These are phyloP conservation scores for Leccinum ochraceum DNA, from an alignment of 768 basidiomycete genomes.

Conservation along the genomic window DNA sequence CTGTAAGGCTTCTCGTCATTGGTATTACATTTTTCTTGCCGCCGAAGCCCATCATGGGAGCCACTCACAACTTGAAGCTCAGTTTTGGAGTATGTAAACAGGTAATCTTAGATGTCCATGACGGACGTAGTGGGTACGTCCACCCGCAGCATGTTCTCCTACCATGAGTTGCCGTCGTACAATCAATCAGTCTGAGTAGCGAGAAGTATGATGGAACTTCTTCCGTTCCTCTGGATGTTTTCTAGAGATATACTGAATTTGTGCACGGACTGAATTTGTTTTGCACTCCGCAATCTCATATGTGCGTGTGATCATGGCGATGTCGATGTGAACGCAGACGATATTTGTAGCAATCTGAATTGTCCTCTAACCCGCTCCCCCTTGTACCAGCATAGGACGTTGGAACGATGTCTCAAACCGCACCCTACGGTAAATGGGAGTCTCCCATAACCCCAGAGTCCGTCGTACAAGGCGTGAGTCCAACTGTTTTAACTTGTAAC, in stretches of 20 bases:
- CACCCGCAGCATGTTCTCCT: neutral
- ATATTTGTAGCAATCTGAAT: neutral
- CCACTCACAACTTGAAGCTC: neutral
- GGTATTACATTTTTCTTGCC: neutral
- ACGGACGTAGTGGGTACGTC: neutral
- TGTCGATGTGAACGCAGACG: neutral
- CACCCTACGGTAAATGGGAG: conserved; percentile 65
- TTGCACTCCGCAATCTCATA: neutral
- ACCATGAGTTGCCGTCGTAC: neutral
- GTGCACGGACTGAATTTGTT: neutral
- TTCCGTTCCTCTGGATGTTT: no score
- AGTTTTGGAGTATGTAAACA: neutral
- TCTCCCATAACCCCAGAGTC: conserved; percentile 56
- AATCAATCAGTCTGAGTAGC: no score
- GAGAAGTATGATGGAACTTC: no score
- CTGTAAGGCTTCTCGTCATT: no score
- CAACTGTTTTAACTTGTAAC: conserved; percentile 7
- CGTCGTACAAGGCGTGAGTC: conserved; percentile 47
- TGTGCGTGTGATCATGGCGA: neutral
- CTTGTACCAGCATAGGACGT: neutral
- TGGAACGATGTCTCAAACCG: conserved; percentile 25
- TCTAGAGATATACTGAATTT: neutral
- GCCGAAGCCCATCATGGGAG: no score
- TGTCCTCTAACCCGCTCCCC: neutral
- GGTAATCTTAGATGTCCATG: neutral